Conservation (phyloP, 2,329 filamentous ascomycete genomes). For the Plectosphaerella cucumerina region DNA sequence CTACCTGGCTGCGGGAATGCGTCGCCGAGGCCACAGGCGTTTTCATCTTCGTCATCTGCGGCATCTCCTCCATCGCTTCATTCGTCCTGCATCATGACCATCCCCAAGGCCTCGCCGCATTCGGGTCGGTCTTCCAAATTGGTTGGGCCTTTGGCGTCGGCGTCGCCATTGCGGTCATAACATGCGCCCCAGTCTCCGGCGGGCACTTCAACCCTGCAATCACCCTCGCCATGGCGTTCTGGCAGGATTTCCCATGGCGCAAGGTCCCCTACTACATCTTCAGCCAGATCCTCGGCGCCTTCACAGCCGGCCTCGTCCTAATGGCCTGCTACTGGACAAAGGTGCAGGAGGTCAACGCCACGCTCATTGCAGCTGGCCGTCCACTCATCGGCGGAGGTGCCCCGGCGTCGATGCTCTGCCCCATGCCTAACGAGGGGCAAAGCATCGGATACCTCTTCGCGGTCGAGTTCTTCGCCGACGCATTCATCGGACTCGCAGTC, state of each 20-base stretch:
- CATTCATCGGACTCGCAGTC: slow-evolving; percentile 52
- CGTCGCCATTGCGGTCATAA: slow-evolving; percentile 56
- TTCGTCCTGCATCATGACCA: slow-evolving; percentile 45
- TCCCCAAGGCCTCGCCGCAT: slow-evolving; percentile 17
- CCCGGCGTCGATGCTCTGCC: slow-evolving; percentile 50
- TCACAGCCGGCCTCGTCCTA: slow-evolving; percentile 49
- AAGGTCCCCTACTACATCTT: slow-evolving; percentile 56
- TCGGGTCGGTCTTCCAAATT: slow-evolving; percentile 50
- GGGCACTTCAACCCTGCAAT: slow-evolving; percentile 52
- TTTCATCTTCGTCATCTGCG: slow-evolving; percentile 51
- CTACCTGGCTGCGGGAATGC: slow-evolving; percentile 50
- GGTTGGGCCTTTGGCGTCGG: slow-evolving; percentile 52
- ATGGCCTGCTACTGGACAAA: slow-evolving; percentile 54
- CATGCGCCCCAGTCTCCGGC: slow-evolving; percentile 44
- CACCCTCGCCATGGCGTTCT: slow-evolving; percentile 40
- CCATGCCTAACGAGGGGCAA: slow-evolving; percentile 43
- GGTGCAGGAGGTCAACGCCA: slow-evolving; percentile 21
- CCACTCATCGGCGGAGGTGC: slow-evolving; percentile 34
- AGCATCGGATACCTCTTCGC: slow-evolving; percentile 54
- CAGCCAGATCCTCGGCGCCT: slow-evolving; percentile 51
- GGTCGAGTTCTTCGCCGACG: slow-evolving; percentile 55
- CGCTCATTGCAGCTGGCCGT: slow-evolving; percentile 29
- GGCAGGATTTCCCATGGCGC: slow-evolving; percentile 55
- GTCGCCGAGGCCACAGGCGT: slow-evolving; percentile 53
- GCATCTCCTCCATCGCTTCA: slow-evolving; percentile 47